phyloP scores from a whole-genome alignment of 129 eudicot species.

The Saussurea involucrata region DNA sequence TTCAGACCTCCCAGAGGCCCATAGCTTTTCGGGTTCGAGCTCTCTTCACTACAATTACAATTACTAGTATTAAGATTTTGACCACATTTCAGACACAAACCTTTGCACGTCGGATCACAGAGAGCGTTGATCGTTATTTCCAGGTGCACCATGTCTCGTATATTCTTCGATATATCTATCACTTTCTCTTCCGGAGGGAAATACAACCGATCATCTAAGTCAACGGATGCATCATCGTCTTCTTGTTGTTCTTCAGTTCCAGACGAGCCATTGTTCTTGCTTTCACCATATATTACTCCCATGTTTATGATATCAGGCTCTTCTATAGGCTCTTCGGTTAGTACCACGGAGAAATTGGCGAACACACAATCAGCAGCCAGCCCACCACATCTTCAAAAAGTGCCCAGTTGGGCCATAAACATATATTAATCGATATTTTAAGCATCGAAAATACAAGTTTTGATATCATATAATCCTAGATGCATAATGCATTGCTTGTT shows the following conservation, averaged over 20 bases:
- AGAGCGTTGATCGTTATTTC: conserved; percentile 65
- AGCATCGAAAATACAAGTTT: not conserved
- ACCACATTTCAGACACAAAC: conserved; percentile 76
- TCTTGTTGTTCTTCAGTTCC: conserved; percentile 32
- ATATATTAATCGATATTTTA: not conserved
- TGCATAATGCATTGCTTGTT: not conserved
- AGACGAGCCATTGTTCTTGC: conserved; percentile 10
- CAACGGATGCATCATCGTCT: conserved; percentile 51
- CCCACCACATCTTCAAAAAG: conserved; percentile 66
- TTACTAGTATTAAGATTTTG: conserved; percentile 55
- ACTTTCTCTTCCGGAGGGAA: conserved; percentile 72
- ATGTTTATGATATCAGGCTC: conserved; percentile 71
- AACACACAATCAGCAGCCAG: conserved; percentile 71
- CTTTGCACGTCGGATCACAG: conserved; percentile 76
- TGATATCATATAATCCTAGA: not conserved
- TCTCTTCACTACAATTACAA: conserved; percentile 49
- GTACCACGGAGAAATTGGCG: conserved; percentile 69
- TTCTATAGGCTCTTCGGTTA: conserved; percentile 72
- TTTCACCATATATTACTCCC: conserved; percentile 63
- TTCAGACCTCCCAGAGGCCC: conserved; percentile 70
- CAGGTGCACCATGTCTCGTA: conserved; percentile 81
- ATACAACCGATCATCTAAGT: conserved; percentile 70
- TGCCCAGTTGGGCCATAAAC: not conserved
- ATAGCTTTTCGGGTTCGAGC: conserved; percentile 31
- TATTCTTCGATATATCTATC: conserved; percentile 79